Conservation (phyloP, 345 rosid genomes). For the Cardiospermum halicacabum region DNA sequence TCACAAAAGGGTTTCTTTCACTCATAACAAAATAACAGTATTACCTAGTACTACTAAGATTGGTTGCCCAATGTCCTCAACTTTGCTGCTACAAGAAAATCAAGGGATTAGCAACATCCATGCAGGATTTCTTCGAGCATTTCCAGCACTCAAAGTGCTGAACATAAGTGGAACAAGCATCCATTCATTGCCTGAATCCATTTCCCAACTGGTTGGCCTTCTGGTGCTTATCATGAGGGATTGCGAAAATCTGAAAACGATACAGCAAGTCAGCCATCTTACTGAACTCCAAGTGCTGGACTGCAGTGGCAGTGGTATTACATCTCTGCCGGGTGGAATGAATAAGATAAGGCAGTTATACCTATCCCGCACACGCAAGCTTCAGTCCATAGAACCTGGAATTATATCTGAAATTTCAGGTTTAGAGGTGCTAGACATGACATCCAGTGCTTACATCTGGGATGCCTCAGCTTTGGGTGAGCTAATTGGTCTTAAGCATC, state of each 20-base stretch:
- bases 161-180: constrained; percentile 32
- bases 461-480: constrained; percentile 25
- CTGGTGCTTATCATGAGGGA: constrained; percentile 31
- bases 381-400: constrained; percentile 27
- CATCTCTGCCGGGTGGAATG: constrained; percentile 28
- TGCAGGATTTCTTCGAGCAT: constrained; percentile 19
- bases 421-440: constrained; percentile 42
- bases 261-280: constrained; percentile 29
- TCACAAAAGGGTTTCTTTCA: constrained; percentile 35
- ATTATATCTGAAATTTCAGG: constrained; percentile 21
- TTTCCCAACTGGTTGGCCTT: constrained; percentile 22
- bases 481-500: constrained; percentile 14
- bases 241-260: constrained; percentile 24
- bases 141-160: constrained; percentile 29
- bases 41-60: constrained; percentile 18
- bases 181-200: constrained; percentile 26
- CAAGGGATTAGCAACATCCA: constrained; percentile 19
- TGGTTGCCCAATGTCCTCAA: constrained; percentile 22
- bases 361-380: constrained; percentile 36
- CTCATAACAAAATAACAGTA: constrained; percentile 25
- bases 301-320: constrained; percentile 30
- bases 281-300: constrained; percentile 34
- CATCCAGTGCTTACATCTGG: constrained; percentile 34
- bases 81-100: constrained; percentile 36
- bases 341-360: constrained; percentile 26